Conservation (phyloP, 2,329 filamentous ascomycete species). For the Epichloe brachyelytri region DNA sequence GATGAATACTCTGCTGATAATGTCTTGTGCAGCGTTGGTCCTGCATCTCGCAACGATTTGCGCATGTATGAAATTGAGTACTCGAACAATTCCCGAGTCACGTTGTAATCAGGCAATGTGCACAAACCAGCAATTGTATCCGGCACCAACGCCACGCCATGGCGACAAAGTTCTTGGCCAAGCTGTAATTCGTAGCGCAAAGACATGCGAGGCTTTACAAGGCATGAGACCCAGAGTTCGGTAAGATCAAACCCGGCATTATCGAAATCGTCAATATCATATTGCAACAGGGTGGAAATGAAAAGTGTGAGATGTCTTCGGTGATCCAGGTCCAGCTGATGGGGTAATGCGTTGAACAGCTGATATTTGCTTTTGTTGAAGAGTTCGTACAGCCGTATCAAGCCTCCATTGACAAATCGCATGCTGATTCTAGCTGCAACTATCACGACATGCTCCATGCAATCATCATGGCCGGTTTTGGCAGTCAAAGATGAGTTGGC, state of each 20-base stretch:
- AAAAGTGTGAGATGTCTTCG: conserved; percentile 39
- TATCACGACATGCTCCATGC: conserved; percentile 30
- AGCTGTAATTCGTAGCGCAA: conserved; percentile 37
- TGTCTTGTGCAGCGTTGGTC: conserved; percentile 20
- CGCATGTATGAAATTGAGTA: conserved; percentile 38
- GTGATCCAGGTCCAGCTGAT: conserved; percentile 25
- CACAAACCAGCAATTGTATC: conserved; percentile 23
- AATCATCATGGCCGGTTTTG: conserved; percentile 16
- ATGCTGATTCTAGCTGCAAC: conserved; percentile 34
- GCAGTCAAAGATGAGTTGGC: conserved; percentile 7
- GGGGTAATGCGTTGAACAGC: conserved; percentile 32
- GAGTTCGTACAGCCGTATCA: conserved; percentile 30
- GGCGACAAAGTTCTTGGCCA: conserved; percentile 30
- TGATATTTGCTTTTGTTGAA: conserved; percentile 35
- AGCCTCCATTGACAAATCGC: conserved; percentile 30
- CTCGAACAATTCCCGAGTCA: conserved; percentile 36
- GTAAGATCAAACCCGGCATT: conserved; percentile 31
- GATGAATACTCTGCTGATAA: conserved; percentile 29
- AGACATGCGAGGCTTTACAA: conserved; percentile 35
- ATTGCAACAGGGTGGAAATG: conserved; percentile 34
- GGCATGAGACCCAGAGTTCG: conserved; percentile 38
- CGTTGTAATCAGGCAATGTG: conserved; percentile 32
- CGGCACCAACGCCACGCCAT: conserved; percentile 30
- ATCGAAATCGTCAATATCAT: conserved; percentile 32
- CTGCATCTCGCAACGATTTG: conserved; percentile 28